These are phyloP conservation scores for Phaseolus coccineus DNA, from an alignment of 331 rosid species.

Conservation along the genomic window DNA sequence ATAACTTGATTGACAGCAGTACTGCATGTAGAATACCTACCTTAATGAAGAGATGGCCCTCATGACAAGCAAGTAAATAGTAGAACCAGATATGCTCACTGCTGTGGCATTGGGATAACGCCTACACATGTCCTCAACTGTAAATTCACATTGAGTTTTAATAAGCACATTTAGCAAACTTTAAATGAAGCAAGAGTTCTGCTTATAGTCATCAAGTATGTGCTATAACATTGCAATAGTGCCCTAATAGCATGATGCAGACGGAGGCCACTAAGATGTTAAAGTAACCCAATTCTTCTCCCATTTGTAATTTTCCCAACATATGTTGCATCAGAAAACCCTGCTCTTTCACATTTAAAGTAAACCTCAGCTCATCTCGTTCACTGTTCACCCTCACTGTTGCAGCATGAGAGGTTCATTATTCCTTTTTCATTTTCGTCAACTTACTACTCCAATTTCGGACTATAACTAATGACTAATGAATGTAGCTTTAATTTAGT, in stretches of 20 bases:
- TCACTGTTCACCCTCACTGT: neutral
- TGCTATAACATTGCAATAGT: neutral
- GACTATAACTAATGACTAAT: no score
- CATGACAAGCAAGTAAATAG: slow-evolving; percentile 73
- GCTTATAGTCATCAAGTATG: neutral
- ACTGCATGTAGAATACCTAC: slow-evolving; percentile 49
- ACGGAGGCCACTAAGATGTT: neutral
- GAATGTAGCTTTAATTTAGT: neutral
- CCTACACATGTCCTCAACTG: slow-evolving; percentile 96
- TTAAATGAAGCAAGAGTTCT: slow-evolving; percentile 14
- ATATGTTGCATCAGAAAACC: neutral
- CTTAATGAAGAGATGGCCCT: slow-evolving; percentile 76
- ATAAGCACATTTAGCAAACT: slow-evolving; percentile 35
- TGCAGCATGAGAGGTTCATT: neutral
- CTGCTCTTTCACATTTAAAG: neutral
- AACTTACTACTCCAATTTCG: no score
- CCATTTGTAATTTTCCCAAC: neutral
- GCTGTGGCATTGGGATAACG: slow-evolving; percentile 96
- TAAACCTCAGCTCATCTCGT: neutral
- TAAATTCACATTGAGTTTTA: slow-evolving; percentile 40
- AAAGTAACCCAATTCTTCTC: neutral
- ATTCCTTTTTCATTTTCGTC: neutral
- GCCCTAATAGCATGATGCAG: neutral
- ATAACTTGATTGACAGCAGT: neutral
- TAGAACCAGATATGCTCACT: slow-evolving; percentile 77